Base-by-base conservation (phyloP, 2,329 filamentous ascomycete genomes). In the Fusarium marasasianum region DNA sequence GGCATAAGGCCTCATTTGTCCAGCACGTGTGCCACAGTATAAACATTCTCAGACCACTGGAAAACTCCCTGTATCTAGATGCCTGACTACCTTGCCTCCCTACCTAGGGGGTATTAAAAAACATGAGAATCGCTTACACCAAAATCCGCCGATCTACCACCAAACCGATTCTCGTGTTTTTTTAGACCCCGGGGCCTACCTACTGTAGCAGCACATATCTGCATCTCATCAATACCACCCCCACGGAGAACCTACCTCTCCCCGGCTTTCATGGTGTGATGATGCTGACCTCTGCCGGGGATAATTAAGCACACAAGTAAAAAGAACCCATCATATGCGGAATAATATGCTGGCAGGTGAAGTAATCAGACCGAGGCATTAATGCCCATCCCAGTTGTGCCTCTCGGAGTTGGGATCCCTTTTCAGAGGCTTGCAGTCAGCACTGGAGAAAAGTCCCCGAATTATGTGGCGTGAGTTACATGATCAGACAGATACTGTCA, bases 391-490 rank as follows among this genome's bases (percentile, higher is more conserved):
- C 45, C 20, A 56, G 55, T 47, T 24, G n/a, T 55, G 38, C 45
- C 37, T 61, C 63, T 63, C 75, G 74, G 75, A 24, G 53, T 55
- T 72, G 45, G n/a, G 50, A 69, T 70, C 70, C 66, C 56, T 50
- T 74, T 77, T 66, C 47, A 63, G 67, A 59, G 29, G 26, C 58
- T 63, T 54, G 47, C 57, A 47, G 64, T 33, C 50, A 62, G 41
- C 54, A 57, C 40, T 61, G 44, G 41, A 26, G 33, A 66, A 69
- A 57, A 22, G n/a, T 69, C 33, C 26, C 41, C 12, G 41, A 22
- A 35, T 56, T 44, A 17, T 20, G 43, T 71, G 66, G 66, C 55
- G 24, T 48, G 45, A 57, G 51, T 45, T 57, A 58, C 56, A 55
- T 55, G 38, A 53, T 43, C 41, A 63, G 47, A 37, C 35, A 61